phyloP scores from a whole-genome alignment of 108 stramenopile species.

The Pseudonitzschia delicatissima region DNA sequence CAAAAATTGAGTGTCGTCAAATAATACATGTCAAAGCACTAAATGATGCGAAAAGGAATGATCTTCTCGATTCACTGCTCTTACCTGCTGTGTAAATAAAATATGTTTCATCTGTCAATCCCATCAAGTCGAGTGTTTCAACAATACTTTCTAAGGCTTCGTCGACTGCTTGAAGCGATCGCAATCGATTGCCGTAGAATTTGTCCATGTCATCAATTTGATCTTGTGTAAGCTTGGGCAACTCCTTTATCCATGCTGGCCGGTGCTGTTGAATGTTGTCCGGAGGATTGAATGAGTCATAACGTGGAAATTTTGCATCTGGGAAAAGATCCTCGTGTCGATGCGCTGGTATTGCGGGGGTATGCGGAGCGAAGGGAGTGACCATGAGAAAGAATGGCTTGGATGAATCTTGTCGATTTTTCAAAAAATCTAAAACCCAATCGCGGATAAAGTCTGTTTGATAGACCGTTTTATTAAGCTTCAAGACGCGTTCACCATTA shows the following conservation, averaged over 20 bases:
- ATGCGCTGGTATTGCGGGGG: conserved; percentile 2
- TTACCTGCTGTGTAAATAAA: conserved; percentile 16
- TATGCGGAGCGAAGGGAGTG: conserved; percentile 10
- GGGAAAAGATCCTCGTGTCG: conserved; percentile 5
- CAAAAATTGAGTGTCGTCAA: background rate
- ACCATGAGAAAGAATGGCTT: conserved; percentile 14
- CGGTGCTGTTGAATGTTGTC: background rate
- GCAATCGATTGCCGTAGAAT: conserved; percentile 9
- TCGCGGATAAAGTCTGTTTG: conserved; percentile 20
- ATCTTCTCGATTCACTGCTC: background rate
- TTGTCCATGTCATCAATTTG: conserved; percentile 9
- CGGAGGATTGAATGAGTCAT: conserved; percentile 10
- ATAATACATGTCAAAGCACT: background rate
- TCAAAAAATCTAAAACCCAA: conserved; percentile 6
- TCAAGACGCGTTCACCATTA: conserved; percentile 4
- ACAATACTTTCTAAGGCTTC: conserved; percentile 12
- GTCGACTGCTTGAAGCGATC: conserved; percentile 10
- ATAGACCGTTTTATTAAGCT: conserved; percentile 19
- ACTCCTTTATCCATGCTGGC: conserved; percentile 1
- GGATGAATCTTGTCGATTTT: background rate
- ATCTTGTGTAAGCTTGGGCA: background rate
- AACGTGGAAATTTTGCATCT: background rate
- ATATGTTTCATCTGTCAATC: conserved; percentile 12
- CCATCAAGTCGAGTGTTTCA: conserved; percentile 3
- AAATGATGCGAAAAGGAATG: background rate